Conservation (phyloP, 352 stramenopile species). For the Phytophthora lateralis region DNA sequence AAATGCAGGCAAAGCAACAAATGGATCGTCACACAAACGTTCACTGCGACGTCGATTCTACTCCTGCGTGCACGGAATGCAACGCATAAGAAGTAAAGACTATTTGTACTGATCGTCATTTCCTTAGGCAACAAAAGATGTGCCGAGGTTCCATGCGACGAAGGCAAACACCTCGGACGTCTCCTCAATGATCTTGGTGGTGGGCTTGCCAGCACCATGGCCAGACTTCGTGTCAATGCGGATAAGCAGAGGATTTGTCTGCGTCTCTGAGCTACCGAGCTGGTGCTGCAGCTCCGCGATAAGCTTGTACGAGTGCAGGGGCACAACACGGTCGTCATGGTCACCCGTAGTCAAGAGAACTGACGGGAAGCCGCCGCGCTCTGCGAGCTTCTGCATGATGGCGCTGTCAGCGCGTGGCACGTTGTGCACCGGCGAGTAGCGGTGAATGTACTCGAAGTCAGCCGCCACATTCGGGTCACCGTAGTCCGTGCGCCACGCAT, state of each 20-base stretch:
- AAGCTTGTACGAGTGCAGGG: slow-evolving; percentile 92
- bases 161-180: slow-evolving; percentile 87
- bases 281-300: slow-evolving; percentile 87
- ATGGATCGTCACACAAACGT: neutral
- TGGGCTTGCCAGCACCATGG: slow-evolving; percentile 90
- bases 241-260: slow-evolving; percentile 89
- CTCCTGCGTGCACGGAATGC: neutral
- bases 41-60: neutral
- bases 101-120: neutral
- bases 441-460: slow-evolving; percentile 83
- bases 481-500: slow-evolving; percentile 90
- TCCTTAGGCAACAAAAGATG: slow-evolving; percentile 51
- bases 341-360: slow-evolving; percentile 89
- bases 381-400: slow-evolving; percentile 53
- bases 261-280: slow-evolving; percentile 54
- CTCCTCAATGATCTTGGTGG: slow-evolving; percentile 89
- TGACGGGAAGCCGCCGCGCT: slow-evolving; percentile 74
- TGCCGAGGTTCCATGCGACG: slow-evolving; percentile 74
- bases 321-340: slow-evolving; percentile 91
- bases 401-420: slow-evolving; percentile 61
- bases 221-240: slow-evolving; percentile 91
- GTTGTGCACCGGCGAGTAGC: slow-evolving; percentile 92
- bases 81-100: neutral
- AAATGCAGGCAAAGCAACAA: neutral
- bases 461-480: slow-evolving; percentile 79